A percentile compares a stretch with the other conserved stretches of the same genome.
These are phyloP conservation scores for Dactylellina haptotyla DNA, from an alignment of 2,329 filamentous ascomycete genomes.

Conservation along the genomic window DNA sequence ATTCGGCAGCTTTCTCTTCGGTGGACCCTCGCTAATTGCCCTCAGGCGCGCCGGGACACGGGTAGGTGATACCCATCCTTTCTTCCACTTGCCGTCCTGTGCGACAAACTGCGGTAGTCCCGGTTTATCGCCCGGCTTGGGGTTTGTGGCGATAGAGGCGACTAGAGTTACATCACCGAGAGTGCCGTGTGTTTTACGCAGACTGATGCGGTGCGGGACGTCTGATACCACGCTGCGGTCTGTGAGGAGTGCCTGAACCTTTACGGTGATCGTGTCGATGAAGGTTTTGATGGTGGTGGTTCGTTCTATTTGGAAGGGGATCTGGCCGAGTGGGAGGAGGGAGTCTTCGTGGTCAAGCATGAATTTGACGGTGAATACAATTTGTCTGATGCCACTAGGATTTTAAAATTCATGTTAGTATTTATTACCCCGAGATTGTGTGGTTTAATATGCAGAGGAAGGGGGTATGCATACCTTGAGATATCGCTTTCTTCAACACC, in stretches of 20 bases:
- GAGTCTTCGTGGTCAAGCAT: background rate
- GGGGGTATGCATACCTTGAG: background rate
- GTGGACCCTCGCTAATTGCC: too few species aligned
- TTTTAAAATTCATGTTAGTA: background rate
- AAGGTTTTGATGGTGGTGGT: constrained; percentile 2
- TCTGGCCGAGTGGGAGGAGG: background rate
- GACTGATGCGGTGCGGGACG: background rate
- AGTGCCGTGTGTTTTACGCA: background rate
- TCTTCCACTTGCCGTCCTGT: too few species aligned
- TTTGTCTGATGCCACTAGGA: background rate
- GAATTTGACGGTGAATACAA: background rate
- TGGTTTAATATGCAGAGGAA: too few species aligned
- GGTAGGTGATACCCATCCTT: background rate
- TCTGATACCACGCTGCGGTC: background rate
- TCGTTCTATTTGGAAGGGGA: constrained; percentile 9
- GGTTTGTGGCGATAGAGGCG: background rate
- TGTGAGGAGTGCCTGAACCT: background rate
- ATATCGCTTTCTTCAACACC: background rate
- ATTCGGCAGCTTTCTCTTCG: constrained; percentile 8
- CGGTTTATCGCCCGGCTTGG: background rate
- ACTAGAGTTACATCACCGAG: too few species aligned
- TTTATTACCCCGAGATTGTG: background rate
- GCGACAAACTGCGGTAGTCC: background rate
- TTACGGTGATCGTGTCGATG: background rate
- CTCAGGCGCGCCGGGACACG: background rate